Evolutionary conservation across 805 yeast species (phyloP).

Genomic region (Candida ipomoeae): DNA sequence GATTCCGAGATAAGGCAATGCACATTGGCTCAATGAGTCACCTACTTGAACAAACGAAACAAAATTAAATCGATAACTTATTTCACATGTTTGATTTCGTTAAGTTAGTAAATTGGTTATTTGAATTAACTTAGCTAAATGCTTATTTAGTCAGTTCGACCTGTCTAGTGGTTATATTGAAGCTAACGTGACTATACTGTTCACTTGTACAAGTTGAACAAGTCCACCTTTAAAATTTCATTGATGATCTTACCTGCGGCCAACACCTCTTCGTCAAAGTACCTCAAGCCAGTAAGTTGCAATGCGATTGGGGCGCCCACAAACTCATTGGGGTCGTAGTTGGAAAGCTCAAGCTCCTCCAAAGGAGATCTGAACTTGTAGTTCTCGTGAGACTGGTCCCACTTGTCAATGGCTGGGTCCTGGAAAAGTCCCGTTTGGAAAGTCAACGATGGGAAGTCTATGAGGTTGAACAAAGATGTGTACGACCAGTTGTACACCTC

Average conservation of each 20-base stretch:
- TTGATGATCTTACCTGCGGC: slow-evolving; percentile 43
- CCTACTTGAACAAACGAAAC: no score
- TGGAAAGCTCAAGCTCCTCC: slow-evolving; percentile 46
- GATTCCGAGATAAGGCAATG: no score
- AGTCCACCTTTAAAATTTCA: slow-evolving; percentile 29
- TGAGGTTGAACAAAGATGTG: slow-evolving; percentile 66
- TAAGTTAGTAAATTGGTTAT: no score
- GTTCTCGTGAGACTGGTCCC: slow-evolving; percentile 32
- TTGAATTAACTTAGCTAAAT: no score
- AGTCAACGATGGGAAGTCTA: slow-evolving; percentile 66
- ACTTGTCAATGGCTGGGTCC: slow-evolving; percentile 51
- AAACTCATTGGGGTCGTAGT: slow-evolving; percentile 45
- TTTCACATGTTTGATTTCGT: no score
- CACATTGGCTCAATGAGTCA: no score
- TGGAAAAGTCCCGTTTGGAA: slow-evolving; percentile 60
- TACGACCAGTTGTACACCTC: slow-evolving; percentile 74
- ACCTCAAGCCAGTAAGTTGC: slow-evolving; percentile 52
- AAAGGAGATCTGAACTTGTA: slow-evolving; percentile 42
- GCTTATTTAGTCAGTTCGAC: no score
- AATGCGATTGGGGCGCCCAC: slow-evolving; percentile 53
- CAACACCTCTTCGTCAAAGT: slow-evolving; percentile 54
- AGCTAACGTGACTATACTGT: neutral
- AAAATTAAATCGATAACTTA: no score
- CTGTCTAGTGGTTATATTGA: no score
- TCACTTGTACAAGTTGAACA: slow-evolving; percentile 21